Percentiles rank a stretch among this genome's conserved stretches.
phyloP scores from a whole-genome alignment of 1,139 yeast genomes.

The Sugiyamaella neomexicana region DNA sequence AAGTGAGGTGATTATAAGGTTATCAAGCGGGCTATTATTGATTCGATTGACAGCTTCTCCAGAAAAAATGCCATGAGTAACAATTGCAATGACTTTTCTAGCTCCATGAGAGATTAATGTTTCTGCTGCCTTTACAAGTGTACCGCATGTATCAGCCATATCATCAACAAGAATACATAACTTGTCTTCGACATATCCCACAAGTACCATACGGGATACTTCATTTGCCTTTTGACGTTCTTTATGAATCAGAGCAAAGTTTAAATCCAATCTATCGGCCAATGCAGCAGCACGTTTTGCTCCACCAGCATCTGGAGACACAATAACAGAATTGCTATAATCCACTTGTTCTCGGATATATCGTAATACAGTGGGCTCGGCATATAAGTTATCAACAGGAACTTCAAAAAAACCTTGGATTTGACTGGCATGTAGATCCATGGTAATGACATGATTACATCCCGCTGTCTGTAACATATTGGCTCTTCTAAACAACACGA shows the following conservation, averaged over 20 bases:
- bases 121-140: constrained; percentile 93
- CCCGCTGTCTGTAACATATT: constrained; percentile 94
- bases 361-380: constrained; percentile 89
- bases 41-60: constrained; percentile 83
- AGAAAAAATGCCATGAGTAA: constrained; percentile 90
- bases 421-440: constrained; percentile 98
- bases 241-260: constrained; percentile 93
- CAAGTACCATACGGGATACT: constrained; percentile 90
- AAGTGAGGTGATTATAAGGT: too few relatives aligned
- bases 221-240: constrained; percentile 95
- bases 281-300: constrained; percentile 96
- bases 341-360: constrained; percentile 72
- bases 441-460: constrained; percentile 92
- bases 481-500: constrained; percentile 45
- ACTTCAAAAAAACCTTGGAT: constrained; percentile 97
- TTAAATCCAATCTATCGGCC: constrained; percentile 87
- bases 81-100: constrained; percentile 82
- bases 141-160: constrained; percentile 99
- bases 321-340: constrained; percentile 67
- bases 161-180: constrained; percentile 91
- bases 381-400: constrained; percentile 93
- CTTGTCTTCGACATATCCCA: constrained; percentile 88
- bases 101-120: constrained; percentile 79
- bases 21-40: constrained; percentile 71
- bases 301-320: constrained; percentile 98